Base-by-base conservation (phyloP, 2,329 filamentous ascomycete genomes). In the Aureobasidium mangrovei region DNA sequence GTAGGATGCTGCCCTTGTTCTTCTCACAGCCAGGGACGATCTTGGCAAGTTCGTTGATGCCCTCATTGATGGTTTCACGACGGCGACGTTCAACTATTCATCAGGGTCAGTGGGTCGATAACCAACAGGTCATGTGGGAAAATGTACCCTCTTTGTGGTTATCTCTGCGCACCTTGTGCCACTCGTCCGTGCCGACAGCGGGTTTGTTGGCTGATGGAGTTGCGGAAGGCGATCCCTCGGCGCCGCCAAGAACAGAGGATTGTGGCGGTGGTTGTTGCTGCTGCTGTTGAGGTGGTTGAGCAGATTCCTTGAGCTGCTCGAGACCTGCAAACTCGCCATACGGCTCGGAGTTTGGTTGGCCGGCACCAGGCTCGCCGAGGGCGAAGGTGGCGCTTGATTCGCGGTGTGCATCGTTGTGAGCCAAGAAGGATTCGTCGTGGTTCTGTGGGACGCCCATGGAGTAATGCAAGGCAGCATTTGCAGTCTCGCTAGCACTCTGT, bases 11-110 rank as follows among this genome's bases (percentile, higher is more conserved):
- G 0, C 93, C 93, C 72, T 98, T 98, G 76, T 98, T 97, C 78
- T 97, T 98, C 72, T 98, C 93, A 65, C 91, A 96, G 10, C 90
- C 90, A 0, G 93, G 93, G 0, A 98, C 93, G 61, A 98, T 95
- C 74, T 96, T 97, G 61, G 91, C 88, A 31, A 98, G 81, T 70
- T 97, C 93, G 66, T 96, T 97, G 63, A 98, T 98, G 47, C 93
- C 93, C 72, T 98, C 93, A 61, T 98, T 98, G 69, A 98, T 98
- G 0, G 93, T 96, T 72, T 98, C 93, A 59, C 93, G 88, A 42
- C 93, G 89, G 56, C 93, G 88, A 57, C 93, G 89, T 73, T 98
- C 93, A 58, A 98, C 93, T 97, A 58, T 3, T 7, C 10, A 18
- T 52, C 12, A 43, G 35, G 12, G 42, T 40, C 8, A 36, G 43